These are phyloP conservation scores for Candida patagonica DNA, from an alignment of 805 yeast species.

Conservation along the genomic window DNA sequence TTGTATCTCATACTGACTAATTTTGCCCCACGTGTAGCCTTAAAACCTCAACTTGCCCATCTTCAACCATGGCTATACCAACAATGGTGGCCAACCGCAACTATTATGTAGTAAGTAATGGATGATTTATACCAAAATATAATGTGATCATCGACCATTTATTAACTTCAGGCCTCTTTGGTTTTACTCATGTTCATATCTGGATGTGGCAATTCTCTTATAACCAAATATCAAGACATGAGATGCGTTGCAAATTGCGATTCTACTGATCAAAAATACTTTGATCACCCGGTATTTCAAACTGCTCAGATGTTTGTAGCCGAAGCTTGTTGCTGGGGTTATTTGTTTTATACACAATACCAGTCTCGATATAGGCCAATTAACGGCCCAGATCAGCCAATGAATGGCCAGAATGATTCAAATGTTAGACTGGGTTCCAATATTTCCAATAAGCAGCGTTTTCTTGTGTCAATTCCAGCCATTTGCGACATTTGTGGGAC, in stretches of 20 bases:
- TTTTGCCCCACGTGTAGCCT: too few species aligned
- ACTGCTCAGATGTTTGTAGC: conserved; percentile 77
- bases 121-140: too few species aligned
- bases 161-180: conserved; percentile 13
- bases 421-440: too few species aligned
- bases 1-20: too few species aligned
- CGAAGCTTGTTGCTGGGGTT: conserved; percentile 41
- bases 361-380: neutral
- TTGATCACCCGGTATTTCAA: conserved; percentile 73
- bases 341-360: neutral
- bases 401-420: too few species aligned
- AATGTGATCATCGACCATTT: too few species aligned
- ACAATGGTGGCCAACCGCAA: too few species aligned
- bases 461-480: conserved; percentile 50
- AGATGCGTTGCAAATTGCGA: conserved; percentile 56
- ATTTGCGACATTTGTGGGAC: conserved; percentile 65
- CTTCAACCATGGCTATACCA: too few species aligned
- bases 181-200: conserved; percentile 51
- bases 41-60: too few species aligned
- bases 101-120: neutral
- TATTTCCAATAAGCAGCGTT: conserved; percentile 11
- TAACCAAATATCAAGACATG: conserved; percentile 68
- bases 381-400: conserved; percentile 1
- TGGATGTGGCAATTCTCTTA: conserved; percentile 64
- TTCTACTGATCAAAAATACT: conserved; percentile 33